Evolutionary conservation across 2,329 filamentous ascomycete genomes (phyloP).

Genomic region (Monosporascus ibericus): DNA sequence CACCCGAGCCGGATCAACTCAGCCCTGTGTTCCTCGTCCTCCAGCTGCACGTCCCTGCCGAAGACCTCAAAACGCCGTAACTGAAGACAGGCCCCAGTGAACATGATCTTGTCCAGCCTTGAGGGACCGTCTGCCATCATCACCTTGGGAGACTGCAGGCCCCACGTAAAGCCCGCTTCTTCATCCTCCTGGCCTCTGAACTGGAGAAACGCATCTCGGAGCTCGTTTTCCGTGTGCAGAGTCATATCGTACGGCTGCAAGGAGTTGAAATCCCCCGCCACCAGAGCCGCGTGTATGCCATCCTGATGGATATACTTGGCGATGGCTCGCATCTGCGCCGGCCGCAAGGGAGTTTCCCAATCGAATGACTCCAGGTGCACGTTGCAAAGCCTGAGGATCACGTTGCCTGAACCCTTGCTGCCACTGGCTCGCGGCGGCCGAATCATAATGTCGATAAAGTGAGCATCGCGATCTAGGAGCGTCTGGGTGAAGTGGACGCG

Average conservation of each 20-base stretch:
- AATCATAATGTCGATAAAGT: conserved; percentile 46
- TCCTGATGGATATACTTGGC: conserved; percentile 35
- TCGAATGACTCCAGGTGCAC: conserved; percentile 51
- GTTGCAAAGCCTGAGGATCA: conserved; percentile 44
- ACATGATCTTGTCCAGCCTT: conserved; percentile 46
- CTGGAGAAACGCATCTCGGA: conserved; percentile 47
- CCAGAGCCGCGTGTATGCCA: conserved; percentile 32
- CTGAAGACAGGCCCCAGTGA: conserved; percentile 33
- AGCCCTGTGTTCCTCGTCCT: conserved; percentile 28
- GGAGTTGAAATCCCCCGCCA: conserved; percentile 53
- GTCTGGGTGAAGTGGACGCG: conserved; percentile 44
- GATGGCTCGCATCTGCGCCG: conserved; percentile 39
- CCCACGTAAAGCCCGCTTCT: conserved; percentile 52
- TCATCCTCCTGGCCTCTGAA: conserved; percentile 43
- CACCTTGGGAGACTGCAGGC: conserved; percentile 40
- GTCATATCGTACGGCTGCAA: conserved; percentile 47
- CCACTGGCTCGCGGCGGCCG: background rate
- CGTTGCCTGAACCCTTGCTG: background rate
- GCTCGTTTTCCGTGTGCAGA: conserved; percentile 39
- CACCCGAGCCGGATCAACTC: conserved; percentile 22
- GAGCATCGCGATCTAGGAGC: conserved; percentile 44
- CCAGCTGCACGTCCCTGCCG: conserved; percentile 37
- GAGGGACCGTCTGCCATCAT: conserved; percentile 36
- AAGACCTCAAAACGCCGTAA: conserved; percentile 37
- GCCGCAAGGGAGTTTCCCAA: conserved; percentile 40